Evolutionary conservation across 139 green algal genomes (phyloP).

Genomic region (Picochlorum sp.): DNA sequence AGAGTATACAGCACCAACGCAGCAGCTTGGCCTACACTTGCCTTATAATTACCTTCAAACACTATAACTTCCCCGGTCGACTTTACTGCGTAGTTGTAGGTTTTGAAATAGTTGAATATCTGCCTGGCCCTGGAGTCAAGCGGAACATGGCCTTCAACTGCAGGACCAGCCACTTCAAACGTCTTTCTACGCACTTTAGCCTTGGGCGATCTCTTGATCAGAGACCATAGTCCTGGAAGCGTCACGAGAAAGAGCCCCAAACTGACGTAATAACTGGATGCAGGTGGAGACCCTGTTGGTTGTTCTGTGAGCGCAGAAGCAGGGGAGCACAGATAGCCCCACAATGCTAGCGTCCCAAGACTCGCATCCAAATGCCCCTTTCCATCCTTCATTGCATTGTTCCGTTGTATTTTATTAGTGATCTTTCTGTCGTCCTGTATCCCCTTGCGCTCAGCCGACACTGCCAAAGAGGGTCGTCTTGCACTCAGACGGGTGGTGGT

Average conservation of each 20-base stretch:
- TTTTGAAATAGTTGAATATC: slow-evolving; percentile 70
- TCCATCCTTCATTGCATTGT: no score
- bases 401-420: no score
- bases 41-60: slow-evolving; percentile 69
- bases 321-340: no score
- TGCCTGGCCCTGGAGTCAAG: slow-evolving; percentile 54
- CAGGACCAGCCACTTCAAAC: slow-evolving; percentile 65
- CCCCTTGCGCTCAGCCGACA: no score
- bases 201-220: slow-evolving; percentile 79
- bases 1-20: slow-evolving; percentile 77
- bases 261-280: slow-evolving; percentile 66
- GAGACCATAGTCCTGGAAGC: slow-evolving; percentile 72
- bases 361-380: no score
- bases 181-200: slow-evolving; percentile 60
- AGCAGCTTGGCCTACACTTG: slow-evolving; percentile 66
- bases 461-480: no score
- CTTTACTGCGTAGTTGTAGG: slow-evolving; percentile 72
- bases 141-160: slow-evolving; percentile 25
- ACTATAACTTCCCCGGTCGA: slow-evolving; percentile 76
- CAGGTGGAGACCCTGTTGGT: slow-evolving; percentile 8
- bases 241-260: slow-evolving; percentile 74
- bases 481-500: no score
- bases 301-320: no score
- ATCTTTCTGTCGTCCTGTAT: no score
- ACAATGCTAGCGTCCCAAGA: no score